Percentiles rank a stretch among this genome's conserved stretches.
These are phyloP conservation scores for Exophiala dermatitidis DNA, from an alignment of 2,329 filamentous ascomycete species.

Conservation along the genomic window DNA sequence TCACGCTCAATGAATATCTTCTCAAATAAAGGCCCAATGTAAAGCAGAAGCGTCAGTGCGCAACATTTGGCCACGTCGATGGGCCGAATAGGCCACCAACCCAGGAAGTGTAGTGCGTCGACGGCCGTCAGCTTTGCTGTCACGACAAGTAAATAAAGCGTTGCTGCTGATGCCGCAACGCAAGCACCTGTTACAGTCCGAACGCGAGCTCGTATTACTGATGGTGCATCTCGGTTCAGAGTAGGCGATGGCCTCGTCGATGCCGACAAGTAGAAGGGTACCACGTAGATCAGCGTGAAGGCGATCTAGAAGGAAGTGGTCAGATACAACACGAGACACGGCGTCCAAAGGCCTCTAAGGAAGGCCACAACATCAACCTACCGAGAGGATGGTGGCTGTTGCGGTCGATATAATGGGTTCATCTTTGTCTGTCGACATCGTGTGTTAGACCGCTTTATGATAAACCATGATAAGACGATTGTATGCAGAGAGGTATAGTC, in stretches of 20 bases:
- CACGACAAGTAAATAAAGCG: slow-evolving; percentile 58
- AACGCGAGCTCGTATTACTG: slow-evolving; percentile 80
- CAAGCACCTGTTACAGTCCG: slow-evolving; percentile 72
- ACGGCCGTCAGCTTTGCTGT: slow-evolving; percentile 44
- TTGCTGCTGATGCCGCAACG: slow-evolving; percentile 57
- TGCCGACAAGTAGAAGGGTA: slow-evolving; percentile 78
- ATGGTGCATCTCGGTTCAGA: slow-evolving; percentile 77
- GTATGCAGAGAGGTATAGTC: neutral
- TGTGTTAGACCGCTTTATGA: slow-evolving; percentile 14
- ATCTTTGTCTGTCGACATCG: slow-evolving; percentile 31
- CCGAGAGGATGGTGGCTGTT: slow-evolving; percentile 35
- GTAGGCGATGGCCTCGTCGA: slow-evolving; percentile 70
- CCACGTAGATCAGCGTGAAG: slow-evolving; percentile 84
- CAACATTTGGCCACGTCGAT: slow-evolving; percentile 57
- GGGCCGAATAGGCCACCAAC: slow-evolving; percentile 69
- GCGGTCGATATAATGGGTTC: slow-evolving; percentile 32
- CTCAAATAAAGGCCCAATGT: slow-evolving; percentile 78
- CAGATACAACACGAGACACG: too few relatives aligned
- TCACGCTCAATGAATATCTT: slow-evolving; percentile 62
- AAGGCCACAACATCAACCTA: slow-evolving; percentile 25
- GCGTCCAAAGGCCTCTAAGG: too few relatives aligned
- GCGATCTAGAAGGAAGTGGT: slow-evolving; percentile 43
- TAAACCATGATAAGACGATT: neutral
- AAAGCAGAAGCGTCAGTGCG: slow-evolving; percentile 69
- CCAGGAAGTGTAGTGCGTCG: slow-evolving; percentile 63